These are phyloP conservation scores for Trichoderma breve DNA, from an alignment of 2,329 filamentous ascomycete species.

Conservation along the genomic window DNA sequence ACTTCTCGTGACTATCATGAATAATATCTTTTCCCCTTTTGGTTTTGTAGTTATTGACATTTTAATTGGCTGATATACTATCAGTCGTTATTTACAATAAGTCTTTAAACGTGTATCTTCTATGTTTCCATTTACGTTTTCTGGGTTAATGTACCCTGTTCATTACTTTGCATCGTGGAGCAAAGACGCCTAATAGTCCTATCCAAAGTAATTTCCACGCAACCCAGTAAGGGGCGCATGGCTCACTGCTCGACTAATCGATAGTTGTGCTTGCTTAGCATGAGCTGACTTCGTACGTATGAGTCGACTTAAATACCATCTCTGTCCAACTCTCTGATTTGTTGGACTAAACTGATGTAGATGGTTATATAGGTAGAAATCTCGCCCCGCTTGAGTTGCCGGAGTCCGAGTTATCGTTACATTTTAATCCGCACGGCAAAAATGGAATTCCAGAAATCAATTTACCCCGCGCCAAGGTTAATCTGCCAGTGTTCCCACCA, in stretches of 20 bases:
- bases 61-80: not conserved
- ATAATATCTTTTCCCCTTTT: not conserved
- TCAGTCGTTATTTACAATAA: not conserved
- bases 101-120: not conserved
- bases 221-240: not conserved
- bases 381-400: not conserved
- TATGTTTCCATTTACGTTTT: not conserved
- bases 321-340: not conserved
- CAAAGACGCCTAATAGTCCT: not conserved
- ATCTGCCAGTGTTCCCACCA: not conserved
- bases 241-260: not conserved
- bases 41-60: not conserved
- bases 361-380: not conserved
- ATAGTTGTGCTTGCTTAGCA: not conserved
- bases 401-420: not conserved
- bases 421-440: not conserved
- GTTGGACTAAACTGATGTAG: not conserved
- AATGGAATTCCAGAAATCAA: not conserved
- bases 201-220: not conserved
- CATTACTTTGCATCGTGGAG: not conserved
- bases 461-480: not conserved
- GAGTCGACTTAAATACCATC: not conserved
- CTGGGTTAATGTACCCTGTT: not conserved
- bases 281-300: not conserved
- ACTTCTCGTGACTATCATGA: not conserved